Conservation (phyloP, 345 rosid species). For the Viola odorata region DNA sequence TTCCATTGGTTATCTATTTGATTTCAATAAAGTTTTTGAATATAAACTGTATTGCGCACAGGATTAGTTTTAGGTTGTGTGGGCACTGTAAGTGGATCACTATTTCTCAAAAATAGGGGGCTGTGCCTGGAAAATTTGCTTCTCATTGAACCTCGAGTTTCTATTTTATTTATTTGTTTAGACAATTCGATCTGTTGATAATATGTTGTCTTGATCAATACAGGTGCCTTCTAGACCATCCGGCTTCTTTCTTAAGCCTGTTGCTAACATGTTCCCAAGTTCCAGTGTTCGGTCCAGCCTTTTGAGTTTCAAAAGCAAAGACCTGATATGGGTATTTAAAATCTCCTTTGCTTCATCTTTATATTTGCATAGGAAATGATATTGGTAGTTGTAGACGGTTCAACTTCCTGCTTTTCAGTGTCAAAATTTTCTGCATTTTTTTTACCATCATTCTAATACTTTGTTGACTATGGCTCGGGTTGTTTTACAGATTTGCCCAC, state of each 20-base stretch:
- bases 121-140: neutral
- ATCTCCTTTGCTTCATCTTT: slow-evolving; percentile 9
- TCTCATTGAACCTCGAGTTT: neutral
- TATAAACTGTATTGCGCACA: no score
- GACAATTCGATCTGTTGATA: neutral
- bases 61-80: no score
- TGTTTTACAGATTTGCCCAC: slow-evolving; percentile 70
- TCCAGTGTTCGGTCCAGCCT: slow-evolving; percentile 56
- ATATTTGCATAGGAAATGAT: neutral
- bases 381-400: slow-evolving; percentile 11
- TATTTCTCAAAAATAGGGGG: neutral
- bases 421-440: neutral
- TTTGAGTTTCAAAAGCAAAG: slow-evolving; percentile 75
- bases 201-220: slow-evolving; percentile 7
- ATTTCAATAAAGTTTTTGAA: no score
- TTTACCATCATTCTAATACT: neutral
- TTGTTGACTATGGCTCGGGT: neutral
- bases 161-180: neutral
- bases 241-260: slow-evolving; percentile 89
- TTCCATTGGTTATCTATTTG: no score
- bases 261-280: slow-evolving; percentile 51
- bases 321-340: slow-evolving; percentile 67
- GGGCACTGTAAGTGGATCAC: neutral
- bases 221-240: slow-evolving; percentile 84
- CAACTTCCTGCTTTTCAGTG: neutral